Conservation (phyloP, 164 flowering plant species). For the Paratinospora sagittata region DNA sequence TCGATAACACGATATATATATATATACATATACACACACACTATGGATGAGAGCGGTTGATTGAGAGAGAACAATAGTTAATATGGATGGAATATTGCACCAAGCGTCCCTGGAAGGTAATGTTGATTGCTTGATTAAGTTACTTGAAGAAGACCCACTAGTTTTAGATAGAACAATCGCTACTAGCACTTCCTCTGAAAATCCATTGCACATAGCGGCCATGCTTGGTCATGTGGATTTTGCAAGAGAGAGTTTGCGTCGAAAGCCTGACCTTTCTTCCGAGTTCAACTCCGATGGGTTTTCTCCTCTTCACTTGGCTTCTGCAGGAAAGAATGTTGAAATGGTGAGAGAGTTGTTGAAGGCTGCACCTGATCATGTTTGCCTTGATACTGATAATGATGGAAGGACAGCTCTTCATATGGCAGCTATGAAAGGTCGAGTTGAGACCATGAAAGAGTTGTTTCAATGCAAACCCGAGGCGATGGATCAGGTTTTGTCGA, state of each 20-base stretch:
- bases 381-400: constrained; percentile 11
- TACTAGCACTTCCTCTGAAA: neutral
- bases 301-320: constrained; percentile 5
- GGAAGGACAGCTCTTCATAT: constrained; percentile 30
- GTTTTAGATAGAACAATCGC: constrained; percentile 6
- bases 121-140: neutral
- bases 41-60: too few species aligned
- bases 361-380: constrained; percentile 10
- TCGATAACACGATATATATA: too few species aligned
- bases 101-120: constrained; percentile 16
- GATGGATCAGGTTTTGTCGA: neutral
- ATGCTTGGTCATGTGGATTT: constrained; percentile 9
- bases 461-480: constrained; percentile 6
- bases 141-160: constrained; percentile 17
- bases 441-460: constrained; percentile 22
- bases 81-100: too few species aligned
- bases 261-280: constrained; percentile 4
- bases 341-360: neutral
- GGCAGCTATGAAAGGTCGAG: constrained; percentile 24
- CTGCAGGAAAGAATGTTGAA: neutral
- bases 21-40: too few species aligned
- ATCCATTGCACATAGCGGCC: constrained; percentile 12
- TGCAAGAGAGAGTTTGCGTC: neutral
- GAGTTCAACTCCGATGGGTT: neutral
- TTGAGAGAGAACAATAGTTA: too few species aligned